These are phyloP conservation scores for Prototheca wickerhamii DNA, from an alignment of 163 green algal species.

Conservation along the genomic window DNA sequence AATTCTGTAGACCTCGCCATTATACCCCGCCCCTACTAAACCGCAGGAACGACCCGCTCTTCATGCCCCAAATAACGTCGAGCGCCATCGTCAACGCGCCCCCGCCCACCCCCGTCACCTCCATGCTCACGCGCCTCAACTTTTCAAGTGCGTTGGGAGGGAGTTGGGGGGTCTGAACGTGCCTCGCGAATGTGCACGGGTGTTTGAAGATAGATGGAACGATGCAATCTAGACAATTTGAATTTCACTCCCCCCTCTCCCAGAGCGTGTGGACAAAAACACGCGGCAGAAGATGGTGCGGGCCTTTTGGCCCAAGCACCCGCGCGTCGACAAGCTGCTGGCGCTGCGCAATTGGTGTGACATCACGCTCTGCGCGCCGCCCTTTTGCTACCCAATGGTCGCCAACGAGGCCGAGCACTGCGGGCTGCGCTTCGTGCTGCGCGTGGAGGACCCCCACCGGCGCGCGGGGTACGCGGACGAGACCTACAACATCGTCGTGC, in stretches of 20 bases:
- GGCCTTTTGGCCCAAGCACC: conserved; percentile 18
- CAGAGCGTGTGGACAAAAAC: conserved; percentile 14
- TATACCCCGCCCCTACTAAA: neutral
- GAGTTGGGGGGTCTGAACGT: neutral
- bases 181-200: too few relatives aligned
- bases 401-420: conserved; percentile 11
- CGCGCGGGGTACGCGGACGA: conserved; percentile 23
- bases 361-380: conserved; percentile 13
- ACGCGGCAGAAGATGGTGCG: conserved; percentile 42
- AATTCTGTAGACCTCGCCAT: too few relatives aligned
- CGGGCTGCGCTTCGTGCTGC: conserved; percentile 29
- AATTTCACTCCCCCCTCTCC: neutral
- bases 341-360: conserved; percentile 39
- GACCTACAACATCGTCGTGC: conserved; percentile 10
- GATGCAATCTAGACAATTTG: neutral
- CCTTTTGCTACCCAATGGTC: conserved; percentile 9
- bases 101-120: conserved; percentile 37
- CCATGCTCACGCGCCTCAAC: conserved; percentile 32
- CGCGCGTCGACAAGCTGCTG: conserved; percentile 33
- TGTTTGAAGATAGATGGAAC: too few relatives aligned
- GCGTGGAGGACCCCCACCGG: conserved; percentile 23
- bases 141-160: conserved; percentile 13
- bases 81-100: conserved; percentile 64
- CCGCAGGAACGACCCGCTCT: conserved; percentile 41
- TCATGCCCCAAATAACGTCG: conserved; percentile 58